Evolutionary conservation across 768 basidiomycete genomes (phyloP).

Genomic region (Lactarius quietus): DNA sequence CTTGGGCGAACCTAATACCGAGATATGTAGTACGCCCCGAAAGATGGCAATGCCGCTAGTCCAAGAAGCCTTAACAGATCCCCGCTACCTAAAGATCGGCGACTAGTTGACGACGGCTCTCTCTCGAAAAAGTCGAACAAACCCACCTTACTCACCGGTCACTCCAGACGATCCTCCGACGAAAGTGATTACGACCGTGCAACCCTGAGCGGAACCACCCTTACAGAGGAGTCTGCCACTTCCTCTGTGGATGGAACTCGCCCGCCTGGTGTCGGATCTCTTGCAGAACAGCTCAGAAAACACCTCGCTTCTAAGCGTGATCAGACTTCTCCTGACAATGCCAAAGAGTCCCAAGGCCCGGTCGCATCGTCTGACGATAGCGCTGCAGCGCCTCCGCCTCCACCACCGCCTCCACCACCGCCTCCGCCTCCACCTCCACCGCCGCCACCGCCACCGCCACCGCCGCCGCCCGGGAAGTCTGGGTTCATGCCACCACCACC

Average conservation of each 20-base stretch:
- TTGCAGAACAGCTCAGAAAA: constrained; percentile 61
- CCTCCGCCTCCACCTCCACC: constrained; percentile 32
- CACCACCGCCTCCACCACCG: constrained; percentile 32
- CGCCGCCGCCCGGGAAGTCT: constrained; percentile 30
- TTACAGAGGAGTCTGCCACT: constrained; percentile 51
- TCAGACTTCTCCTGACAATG: constrained; percentile 39
- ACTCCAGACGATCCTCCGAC: constrained; percentile 33
- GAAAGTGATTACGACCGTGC: constrained; percentile 55
- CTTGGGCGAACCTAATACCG: neutral
- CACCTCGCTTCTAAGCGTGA: constrained; percentile 50
- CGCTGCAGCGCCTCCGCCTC: constrained; percentile 17
- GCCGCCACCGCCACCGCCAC: constrained; percentile 31
- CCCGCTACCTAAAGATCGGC: constrained; percentile 51
- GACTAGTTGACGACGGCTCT: constrained; percentile 36
- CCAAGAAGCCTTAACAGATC: constrained; percentile 68
- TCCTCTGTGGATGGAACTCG: constrained; percentile 35
- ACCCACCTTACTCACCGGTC: constrained; percentile 41
- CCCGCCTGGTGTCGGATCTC: constrained; percentile 42
- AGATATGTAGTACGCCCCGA: constrained; percentile 50
- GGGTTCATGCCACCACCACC: constrained; percentile 34
- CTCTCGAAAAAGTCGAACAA: constrained; percentile 40
- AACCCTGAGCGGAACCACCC: constrained; percentile 44
- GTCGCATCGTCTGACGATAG: constrained; percentile 39
- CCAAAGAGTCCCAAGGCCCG: constrained; percentile 34
- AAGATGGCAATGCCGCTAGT: constrained; percentile 56